Evolutionary conservation across 2,329 filamentous ascomycete genomes (phyloP).

Genomic region (Ceratocystis ficicola): DNA sequence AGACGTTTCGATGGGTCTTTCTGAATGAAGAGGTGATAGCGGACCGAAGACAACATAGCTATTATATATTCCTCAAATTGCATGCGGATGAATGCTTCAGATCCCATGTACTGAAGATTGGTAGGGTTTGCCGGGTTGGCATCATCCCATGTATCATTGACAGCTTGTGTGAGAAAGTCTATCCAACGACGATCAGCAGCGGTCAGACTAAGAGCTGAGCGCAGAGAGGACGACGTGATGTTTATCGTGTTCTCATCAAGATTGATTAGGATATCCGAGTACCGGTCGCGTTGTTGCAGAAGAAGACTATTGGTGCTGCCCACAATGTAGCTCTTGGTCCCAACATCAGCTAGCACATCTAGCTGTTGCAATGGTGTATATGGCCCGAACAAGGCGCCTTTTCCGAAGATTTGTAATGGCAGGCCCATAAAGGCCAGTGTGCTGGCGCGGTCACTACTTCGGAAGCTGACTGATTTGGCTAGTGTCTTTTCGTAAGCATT

Average conservation of each 20-base stretch:
- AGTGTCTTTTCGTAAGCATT: slow-evolving; percentile 68
- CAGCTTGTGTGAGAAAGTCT: slow-evolving; percentile 82
- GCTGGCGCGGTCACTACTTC: slow-evolving; percentile 82
- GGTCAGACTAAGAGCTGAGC: slow-evolving; percentile 63
- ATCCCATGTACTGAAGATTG: slow-evolving; percentile 86
- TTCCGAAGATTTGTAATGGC: slow-evolving; percentile 88
- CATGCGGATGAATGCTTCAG: slow-evolving; percentile 91
- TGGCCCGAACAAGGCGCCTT: slow-evolving; percentile 88
- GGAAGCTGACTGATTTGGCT: slow-evolving; percentile 67
- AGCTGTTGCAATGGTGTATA: slow-evolving; percentile 95
- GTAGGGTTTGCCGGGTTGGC: slow-evolving; percentile 79
- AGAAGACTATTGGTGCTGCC: slow-evolving; percentile 93
- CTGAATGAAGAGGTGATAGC: slow-evolving; percentile 64
- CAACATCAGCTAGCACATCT: slow-evolving; percentile 81
- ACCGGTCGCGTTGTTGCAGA: slow-evolving; percentile 85
- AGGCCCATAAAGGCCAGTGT: slow-evolving; percentile 88
- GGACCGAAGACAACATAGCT: slow-evolving; percentile 73
- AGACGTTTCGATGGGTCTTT: slow-evolving; percentile 46
- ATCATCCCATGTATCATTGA: slow-evolving; percentile 95
- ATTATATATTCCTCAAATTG: slow-evolving; percentile 96
- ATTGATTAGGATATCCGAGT: slow-evolving; percentile 93
- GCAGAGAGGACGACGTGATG: slow-evolving; percentile 68
- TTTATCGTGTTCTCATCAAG: slow-evolving; percentile 80
- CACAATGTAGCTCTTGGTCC: slow-evolving; percentile 94
- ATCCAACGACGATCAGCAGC: slow-evolving; percentile 90